Conservation (phyloP, 2,329 filamentous ascomycete species). For the Sphaerostilbella broomeana region DNA sequence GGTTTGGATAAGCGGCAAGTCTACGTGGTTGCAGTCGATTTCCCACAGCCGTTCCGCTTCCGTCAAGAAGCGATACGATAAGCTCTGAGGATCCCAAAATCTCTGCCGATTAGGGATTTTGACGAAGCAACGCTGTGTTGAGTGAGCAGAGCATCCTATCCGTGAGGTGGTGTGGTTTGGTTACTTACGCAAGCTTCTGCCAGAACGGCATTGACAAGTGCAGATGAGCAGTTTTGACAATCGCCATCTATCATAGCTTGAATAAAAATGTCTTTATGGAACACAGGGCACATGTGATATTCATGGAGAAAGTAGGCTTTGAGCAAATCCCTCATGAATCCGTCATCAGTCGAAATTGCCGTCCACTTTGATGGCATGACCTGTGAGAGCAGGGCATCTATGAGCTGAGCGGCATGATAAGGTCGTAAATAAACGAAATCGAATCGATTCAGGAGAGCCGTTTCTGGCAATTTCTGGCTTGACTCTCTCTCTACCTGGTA, state of each 20-base stretch:
- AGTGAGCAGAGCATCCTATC: not conserved
- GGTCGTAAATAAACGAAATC: slow-evolving; percentile 24
- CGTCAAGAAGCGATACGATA: slow-evolving; percentile 30
- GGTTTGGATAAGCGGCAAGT: slow-evolving; percentile 29
- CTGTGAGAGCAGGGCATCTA: slow-evolving; percentile 24
- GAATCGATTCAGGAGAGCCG: not conserved
- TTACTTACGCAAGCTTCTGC: slow-evolving; percentile 27
- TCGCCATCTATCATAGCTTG: slow-evolving; percentile 27
- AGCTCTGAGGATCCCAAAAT: slow-evolving; percentile 29
- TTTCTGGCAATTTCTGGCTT: not conserved
- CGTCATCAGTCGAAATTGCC: slow-evolving; percentile 24
- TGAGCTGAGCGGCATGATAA: slow-evolving; percentile 24
- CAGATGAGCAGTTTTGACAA: slow-evolving; percentile 26
- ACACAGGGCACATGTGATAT: slow-evolving; percentile 25
- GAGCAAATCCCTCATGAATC: slow-evolving; percentile 24
- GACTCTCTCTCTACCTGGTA: not conserved
- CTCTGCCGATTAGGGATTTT: slow-evolving; percentile 13
- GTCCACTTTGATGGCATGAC: slow-evolving; percentile 30
- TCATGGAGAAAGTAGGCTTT: slow-evolving; percentile 23
- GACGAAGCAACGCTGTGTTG: slow-evolving; percentile 1
- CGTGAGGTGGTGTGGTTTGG: not conserved
- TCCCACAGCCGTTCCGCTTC: slow-evolving; percentile 32
- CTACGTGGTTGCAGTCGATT: slow-evolving; percentile 19
- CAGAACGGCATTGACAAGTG: slow-evolving; percentile 31
- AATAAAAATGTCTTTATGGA: slow-evolving; percentile 32